Base-by-base conservation (phyloP, 192 early-diverging fungal species). In the Linnemannia hyalina region DNA sequence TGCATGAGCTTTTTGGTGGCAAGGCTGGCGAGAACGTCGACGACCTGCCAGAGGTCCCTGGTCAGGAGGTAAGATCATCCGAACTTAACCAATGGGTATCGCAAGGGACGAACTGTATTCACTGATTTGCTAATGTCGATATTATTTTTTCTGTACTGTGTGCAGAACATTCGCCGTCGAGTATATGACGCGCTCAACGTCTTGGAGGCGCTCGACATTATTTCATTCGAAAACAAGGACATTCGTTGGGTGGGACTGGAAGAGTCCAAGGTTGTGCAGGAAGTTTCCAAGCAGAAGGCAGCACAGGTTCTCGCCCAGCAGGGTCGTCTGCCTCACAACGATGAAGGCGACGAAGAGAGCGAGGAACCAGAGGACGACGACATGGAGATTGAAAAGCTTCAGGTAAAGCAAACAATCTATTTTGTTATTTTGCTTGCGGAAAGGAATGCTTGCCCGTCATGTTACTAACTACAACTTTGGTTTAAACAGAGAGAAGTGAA, bases 161-260 rank as follows among this genome's bases (percentile, higher is more conserved):
- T 63, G 23, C 47, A 95, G 84, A 95, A 94, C 70, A 93, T 95
- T 75, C 90, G 94, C 32, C 89, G 94, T 38, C 92, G 94, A 36
- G 93, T 94, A 0, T 95, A 95, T 74, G 94, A 95, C 84, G 94
- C 93, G n/a, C 85, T 95, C 35, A 95, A 95, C 75, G 93, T 95
- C 16, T 82, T 94, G 29, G 92, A 92, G 83, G 93, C 93, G 6
- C 88, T 94, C 80, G 90, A 82, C 15, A 93, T 95, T 52, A 95
- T 95, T 69, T 87, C 75, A 1, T 92, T 92, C 80, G 92, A 90
- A 60, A 89, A 90, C 69, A 93, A 93, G 82, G 93, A 93, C 44
- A 94, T 95, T 57, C 86, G 82, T 47, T 95, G 94, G 93, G 85
- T 92, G 13, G 93, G 94, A 2, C 88, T 94, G 41, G 90, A 92